Percentiles rank a stretch among this genome's conserved stretches.
Conservation (phyloP, 2,329 filamentous ascomycete genomes). For the Sporothrix mexicana region DNA sequence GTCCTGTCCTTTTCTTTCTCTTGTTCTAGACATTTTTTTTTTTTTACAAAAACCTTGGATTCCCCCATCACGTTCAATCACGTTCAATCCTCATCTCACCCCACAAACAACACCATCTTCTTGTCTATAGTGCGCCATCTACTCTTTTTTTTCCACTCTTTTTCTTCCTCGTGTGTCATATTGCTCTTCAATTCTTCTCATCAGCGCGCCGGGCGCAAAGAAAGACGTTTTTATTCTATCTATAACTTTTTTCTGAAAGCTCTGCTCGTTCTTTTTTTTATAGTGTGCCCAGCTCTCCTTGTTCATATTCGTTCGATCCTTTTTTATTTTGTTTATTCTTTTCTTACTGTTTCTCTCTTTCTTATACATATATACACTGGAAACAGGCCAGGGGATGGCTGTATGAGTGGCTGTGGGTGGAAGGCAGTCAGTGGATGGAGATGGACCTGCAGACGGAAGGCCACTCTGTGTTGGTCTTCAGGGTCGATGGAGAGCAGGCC, state of each 20-base stretch:
- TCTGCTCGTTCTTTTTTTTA: constrained; percentile 17
- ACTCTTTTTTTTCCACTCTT: constrained; percentile 17
- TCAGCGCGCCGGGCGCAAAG: constrained; percentile 37
- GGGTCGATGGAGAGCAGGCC: constrained; percentile 4
- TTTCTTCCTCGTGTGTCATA: neutral
- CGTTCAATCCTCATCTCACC: constrained; percentile 9
- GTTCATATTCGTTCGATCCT: constrained; percentile 3
- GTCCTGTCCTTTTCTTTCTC: constrained; percentile 16
- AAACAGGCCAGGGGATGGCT: neutral
- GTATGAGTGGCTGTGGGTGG: neutral
- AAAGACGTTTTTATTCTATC: neutral
- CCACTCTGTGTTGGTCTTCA: neutral
- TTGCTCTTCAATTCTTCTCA: constrained; percentile 10
- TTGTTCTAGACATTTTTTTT: constrained; percentile 35
- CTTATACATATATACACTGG: constrained; percentile 23
- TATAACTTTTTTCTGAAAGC: neutral
- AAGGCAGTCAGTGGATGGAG: neutral
- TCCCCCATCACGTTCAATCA: constrained; percentile 31
- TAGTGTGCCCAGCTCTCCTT: constrained; percentile 18
- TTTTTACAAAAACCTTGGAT: constrained; percentile 30
- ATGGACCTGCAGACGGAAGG: neutral
- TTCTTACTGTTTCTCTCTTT: neutral
- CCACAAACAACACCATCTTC: neutral
- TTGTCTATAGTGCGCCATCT: constrained; percentile 32
- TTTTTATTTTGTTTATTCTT: neutral